Evolutionary conservation across 2,329 filamentous ascomycete genomes (phyloP), one percentile per base, ranked within the genome.

Genomic region (Coniochaeta prunicola): DNA sequence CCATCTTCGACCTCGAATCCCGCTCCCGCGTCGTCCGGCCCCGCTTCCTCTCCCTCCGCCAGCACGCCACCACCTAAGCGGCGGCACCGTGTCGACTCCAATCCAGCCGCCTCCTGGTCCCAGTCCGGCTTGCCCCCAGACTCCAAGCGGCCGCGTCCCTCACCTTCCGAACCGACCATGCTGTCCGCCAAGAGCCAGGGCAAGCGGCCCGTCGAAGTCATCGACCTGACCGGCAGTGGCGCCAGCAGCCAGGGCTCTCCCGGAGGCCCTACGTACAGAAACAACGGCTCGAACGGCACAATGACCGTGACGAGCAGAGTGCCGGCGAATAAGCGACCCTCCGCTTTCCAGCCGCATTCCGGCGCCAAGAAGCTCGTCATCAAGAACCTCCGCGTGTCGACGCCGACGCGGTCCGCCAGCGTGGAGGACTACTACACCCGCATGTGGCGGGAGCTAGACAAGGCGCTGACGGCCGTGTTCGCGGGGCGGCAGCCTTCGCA

Each of bases 321-420:
- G 6, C 30, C 30, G 30, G 6, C 53, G 28, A 28, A 33, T 26
- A 57, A 28, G 50, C 69, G 64, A 66, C 71, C 64, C 26, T 68
- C 72, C 21, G 73, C 76, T 56, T 90, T 92, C 69, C 89, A 88
- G 65, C 87, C 91, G 13, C 85, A 90, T 67, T 79, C 81, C 12
- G 92, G 91, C 33, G 87, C 91, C 21, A 92, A 89, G 78, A 92
- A 89, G 73, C 82, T 99, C 53, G 84, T 93, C n/a, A 90, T 99
- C 67, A 96, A 96, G 82, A 97, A 97, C 70, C 81, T 97, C 63
- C 86, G 88, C 60, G 81, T 83, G 1, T 34, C 83, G 1, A 80
- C 80, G 19, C 75, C 82, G n/a, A 80, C 81, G 59, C 70, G 73
- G 40, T 68, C 75, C 57, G 78, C 83, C 58, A 84, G 91, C 65